Evolutionary conservation across 345 rosid genomes (phyloP).

Genomic region (sweet orange (Citrus sinensis)): DNA sequence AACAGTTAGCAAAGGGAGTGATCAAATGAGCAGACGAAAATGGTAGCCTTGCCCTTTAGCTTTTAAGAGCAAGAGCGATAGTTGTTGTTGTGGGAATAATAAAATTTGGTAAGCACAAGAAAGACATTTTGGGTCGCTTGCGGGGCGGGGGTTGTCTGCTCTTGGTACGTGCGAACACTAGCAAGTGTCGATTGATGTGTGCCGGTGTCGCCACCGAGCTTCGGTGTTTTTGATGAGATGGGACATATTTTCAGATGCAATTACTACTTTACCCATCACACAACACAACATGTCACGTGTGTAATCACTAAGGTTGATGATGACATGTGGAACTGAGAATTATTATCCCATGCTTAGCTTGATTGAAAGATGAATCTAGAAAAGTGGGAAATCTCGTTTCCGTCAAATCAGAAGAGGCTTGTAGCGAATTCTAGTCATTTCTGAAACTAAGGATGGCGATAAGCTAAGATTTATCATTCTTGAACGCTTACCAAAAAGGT

Average conservation of each 20-base stretch:
- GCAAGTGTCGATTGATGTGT: background rate
- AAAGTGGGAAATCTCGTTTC: too few relatives aligned
- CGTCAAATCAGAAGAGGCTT: too few relatives aligned
- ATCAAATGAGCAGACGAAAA: background rate
- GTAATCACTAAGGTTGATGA: too few relatives aligned
- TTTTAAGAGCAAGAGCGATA: background rate
- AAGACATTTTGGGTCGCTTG: background rate
- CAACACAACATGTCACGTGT: too few relatives aligned
- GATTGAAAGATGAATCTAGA: too few relatives aligned
- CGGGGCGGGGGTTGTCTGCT: background rate
- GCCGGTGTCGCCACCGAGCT: background rate
- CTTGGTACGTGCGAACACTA: background rate
- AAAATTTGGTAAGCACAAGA: conserved; percentile 8
- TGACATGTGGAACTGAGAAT: too few relatives aligned
- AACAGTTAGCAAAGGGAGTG: background rate
- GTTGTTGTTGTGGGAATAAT: background rate
- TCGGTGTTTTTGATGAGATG: background rate
- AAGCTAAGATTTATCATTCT: too few relatives aligned
- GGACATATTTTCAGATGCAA: background rate
- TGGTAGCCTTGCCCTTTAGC: background rate
- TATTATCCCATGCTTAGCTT: too few relatives aligned
- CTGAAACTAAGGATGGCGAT: too few relatives aligned
- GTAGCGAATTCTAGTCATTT: too few relatives aligned
- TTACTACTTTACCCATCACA: background rate
- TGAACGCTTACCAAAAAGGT: too few relatives aligned